Base-by-base conservation (phyloP, 495 filamentous ascomycete genomes). In the Cercophora newfieldiana region DNA sequence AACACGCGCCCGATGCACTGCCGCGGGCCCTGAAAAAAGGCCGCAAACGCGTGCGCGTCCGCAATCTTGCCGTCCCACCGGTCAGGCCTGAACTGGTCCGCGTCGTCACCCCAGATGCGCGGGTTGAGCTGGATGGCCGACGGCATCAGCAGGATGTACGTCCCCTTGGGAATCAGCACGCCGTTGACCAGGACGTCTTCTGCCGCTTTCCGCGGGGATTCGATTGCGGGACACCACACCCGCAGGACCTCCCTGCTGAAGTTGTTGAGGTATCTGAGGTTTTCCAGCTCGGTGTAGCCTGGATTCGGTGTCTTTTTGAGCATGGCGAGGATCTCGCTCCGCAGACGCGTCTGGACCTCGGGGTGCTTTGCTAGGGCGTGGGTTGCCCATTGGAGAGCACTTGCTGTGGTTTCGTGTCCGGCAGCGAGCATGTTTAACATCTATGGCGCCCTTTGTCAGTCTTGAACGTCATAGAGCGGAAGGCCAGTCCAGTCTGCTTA, bases 51-150 rank as follows among this genome's bases (percentile, higher is more conserved):
- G 8, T 49, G 26, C 10, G 55, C 31, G 19, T 59, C 55, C 1
- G 7, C 26, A 4, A 29, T 24, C 28, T n/a, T 18, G 19, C 28
- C 21, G 7, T 51, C 54, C 31, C 78, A 80, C 14, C 78, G 69
- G 48, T 75, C 71, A 2, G 77, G 78, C 59, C 74, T 56, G 61
- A 80, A 77, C 21, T 19, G 63, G 0, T 47, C 61, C 3, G 64
- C 74, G 64, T 72, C 68, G 1, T 64, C 29, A 0, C 77, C 78
- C 78, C 78, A 80, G 59, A 79, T 65, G 1, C 3, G 16, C 4
- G 70, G 70, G 63, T 75, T 70, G 18, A 60, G 64, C 31, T 77
- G 71, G 10, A 71, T 47, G 1, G 71, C 63, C 5, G 70, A 68
- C 25, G 76, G 72, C 24, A 58, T 37, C 18, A 78, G 24, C 61